Evolutionary conservation across 2,329 filamentous ascomycete genomes (phyloP), one percentile per base, ranked within the genome.

Genomic region (Lojkania enalia): DNA sequence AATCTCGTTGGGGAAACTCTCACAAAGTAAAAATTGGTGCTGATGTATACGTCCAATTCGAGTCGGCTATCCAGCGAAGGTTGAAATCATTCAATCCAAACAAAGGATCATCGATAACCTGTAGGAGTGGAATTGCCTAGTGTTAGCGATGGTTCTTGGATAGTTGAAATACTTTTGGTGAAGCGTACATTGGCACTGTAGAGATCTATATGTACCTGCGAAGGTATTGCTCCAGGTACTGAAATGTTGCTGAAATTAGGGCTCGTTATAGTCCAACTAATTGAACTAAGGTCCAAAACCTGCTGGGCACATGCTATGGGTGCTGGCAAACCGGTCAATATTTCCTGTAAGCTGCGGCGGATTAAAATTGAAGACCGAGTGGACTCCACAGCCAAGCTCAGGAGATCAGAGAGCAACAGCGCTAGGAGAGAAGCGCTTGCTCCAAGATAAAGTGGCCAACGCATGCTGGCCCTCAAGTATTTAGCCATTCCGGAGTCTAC

Each of bases 41-140:
- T n/a, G 75, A 76, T 0, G 74, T 77, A 55, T 84, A 85, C 0
- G 79, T 85, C 82, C 82, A 85, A 56, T 84, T 81, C 12, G 69
- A 68, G 55, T 73, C 70, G n/a, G 73, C 73, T 19, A 85, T 72
- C 81, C 81, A 85, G 18, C 80, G 75, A 13, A 81, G 71, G 43
- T 82, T 71, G 54, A 83, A 82, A 53, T 84, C 80, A 47, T 83
- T 83, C 1, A 81, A 63, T 2, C 78, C 80, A 54, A 75, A 75
- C 44, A 81, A 77, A n/a, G 69, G 75, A 61, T 79, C 69, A 44
- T 72, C 74, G 50, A 83, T 83, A 3, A 81, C 71, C 5, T 76
- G 66, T 16, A 25, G 30, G 4, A 41, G 7, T 7, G 13, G 4
- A 23, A 21, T 39, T 11, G 14, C 7, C 16, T 25, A 23, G 15